phyloP scores from a whole-genome alignment of 331 rosid species.

The Acacia concinna region DNA sequence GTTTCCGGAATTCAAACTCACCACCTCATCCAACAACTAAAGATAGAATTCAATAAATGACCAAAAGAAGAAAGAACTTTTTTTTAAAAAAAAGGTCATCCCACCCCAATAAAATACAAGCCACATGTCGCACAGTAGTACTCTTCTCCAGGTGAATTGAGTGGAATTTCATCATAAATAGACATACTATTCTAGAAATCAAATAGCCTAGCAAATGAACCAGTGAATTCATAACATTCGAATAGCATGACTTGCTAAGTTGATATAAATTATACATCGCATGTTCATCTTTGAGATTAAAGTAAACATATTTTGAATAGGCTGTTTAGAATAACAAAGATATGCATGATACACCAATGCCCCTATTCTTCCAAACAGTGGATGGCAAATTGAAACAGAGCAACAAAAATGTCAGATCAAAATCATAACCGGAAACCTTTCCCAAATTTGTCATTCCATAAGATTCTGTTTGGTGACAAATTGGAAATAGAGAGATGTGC shows the following conservation, averaged over 20 bases:
- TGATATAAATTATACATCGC: background rate
- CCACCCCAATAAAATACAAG: too few species aligned
- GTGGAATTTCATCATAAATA: background rate
- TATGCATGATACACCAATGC: background rate
- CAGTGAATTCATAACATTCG: background rate
- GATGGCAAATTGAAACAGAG: background rate
- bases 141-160: too few species aligned
- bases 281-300: background rate
- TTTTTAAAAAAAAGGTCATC: too few species aligned
- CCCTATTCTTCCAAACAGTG: background rate
- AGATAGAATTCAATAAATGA: too few species aligned
- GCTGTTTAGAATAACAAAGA: background rate
- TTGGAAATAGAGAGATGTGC: background rate
- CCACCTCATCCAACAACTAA: too few species aligned
- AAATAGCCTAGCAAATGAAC: background rate
- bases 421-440: background rate
- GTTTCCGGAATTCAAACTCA: too few species aligned
- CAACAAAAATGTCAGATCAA: background rate
- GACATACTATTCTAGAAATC: background rate
- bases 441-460: background rate
- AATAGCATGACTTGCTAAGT: background rate
- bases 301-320: background rate
- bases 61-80: too few species aligned
- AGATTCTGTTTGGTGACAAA: background rate
- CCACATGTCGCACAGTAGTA: too few species aligned